Evolutionary conservation across 768 basidiomycete species (phyloP).

Genomic region (Pilatotrama ljubarskyi): DNA sequence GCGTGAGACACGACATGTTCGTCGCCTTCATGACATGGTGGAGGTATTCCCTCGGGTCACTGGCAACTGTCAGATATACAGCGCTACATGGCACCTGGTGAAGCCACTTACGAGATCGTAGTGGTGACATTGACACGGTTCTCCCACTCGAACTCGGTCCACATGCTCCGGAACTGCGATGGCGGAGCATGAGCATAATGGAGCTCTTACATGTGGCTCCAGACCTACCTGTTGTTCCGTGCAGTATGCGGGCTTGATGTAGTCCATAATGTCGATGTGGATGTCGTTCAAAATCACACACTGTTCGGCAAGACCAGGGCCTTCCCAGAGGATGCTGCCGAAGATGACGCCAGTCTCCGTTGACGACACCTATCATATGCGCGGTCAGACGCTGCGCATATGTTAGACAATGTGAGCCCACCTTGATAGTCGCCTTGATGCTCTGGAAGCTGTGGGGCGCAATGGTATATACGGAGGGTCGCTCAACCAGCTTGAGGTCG

Average conservation of each 20-base stretch:
- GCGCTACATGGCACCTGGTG: background rate
- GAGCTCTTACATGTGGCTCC: background rate
- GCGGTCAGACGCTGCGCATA: background rate
- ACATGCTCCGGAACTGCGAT: conserved; percentile 89
- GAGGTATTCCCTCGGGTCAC: conserved; percentile 87
- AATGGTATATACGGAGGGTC: conserved; percentile 91
- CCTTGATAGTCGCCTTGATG: conserved; percentile 98
- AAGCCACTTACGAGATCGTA: conserved; percentile 65
- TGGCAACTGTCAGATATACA: conserved; percentile 29
- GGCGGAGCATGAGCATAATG: background rate
- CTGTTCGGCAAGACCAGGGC: conserved; percentile 80
- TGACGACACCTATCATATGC: conserved; percentile 67
- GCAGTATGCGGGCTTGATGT: conserved; percentile 95
- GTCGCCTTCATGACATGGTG: conserved; percentile 95
- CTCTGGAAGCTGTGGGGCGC: conserved; percentile 97
- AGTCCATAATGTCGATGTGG: conserved; percentile 98
- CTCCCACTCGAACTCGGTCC: conserved; percentile 99
- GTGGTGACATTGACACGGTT: conserved; percentile 95
- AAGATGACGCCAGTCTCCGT: conserved; percentile 99
- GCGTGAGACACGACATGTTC: conserved; percentile 97
- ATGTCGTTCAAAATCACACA: conserved; percentile 96
- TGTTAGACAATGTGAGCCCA: conserved; percentile 16
- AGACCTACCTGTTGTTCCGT: conserved; percentile 82
- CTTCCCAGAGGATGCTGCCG: conserved; percentile 96
- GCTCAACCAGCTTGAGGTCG: conserved; percentile 94